Evolutionary conservation across 768 basidiomycete genomes (phyloP).

Genomic region (Lactifluus hygrophoroides): DNA sequence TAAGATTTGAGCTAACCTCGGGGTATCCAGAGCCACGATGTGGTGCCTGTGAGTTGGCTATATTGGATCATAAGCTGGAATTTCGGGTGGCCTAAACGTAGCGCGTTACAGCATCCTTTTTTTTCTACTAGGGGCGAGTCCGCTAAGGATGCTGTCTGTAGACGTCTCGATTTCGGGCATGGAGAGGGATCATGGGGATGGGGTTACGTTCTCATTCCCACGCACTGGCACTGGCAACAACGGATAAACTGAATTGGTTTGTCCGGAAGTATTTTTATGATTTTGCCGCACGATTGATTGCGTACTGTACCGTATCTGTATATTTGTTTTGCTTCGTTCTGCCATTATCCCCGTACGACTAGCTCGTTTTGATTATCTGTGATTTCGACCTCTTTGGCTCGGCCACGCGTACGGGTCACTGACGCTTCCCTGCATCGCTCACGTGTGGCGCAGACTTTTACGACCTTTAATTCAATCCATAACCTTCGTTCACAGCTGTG

Average conservation of each 20-base stretch:
- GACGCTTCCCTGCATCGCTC: background rate
- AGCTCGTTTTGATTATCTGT: background rate
- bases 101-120: background rate
- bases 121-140: background rate
- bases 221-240: background rate
- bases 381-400: background rate
- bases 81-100: too few relatives aligned
- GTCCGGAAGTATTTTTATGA: background rate
- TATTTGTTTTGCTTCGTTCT: background rate
- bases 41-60: background rate
- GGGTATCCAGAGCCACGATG: background rate
- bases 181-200: background rate
- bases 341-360: background rate
- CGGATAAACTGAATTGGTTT: background rate
- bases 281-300: background rate
- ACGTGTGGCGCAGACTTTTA: conserved; percentile 3
- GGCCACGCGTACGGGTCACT: background rate
- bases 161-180: background rate
- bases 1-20: background rate
- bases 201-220: background rate
- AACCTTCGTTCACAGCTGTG: background rate
- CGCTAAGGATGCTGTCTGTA: background rate
- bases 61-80: background rate
- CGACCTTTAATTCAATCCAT: background rate
- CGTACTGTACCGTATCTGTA: background rate